Evolutionary conservation across 768 basidiomycete genomes (phyloP), one percentile per base, ranked within the genome.

Genomic region (Scleroderma bovista): DNA sequence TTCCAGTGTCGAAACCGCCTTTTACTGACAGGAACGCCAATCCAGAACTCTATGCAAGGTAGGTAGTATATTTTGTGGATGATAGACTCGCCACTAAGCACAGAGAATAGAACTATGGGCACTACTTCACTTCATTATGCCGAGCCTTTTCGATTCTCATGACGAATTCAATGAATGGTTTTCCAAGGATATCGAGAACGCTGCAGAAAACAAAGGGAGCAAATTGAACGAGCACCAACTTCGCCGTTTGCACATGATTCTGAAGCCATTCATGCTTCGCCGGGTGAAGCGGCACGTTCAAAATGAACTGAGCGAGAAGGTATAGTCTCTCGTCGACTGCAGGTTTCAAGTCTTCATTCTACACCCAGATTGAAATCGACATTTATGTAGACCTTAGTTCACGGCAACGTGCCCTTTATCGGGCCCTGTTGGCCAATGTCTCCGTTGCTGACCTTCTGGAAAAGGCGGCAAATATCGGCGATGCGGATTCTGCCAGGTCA

Each of bases 141-240:
- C 96, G 3, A 94, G 90, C 64, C 74, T 99, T 47, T 99, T 99
- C 68, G 96, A 98, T 67, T 97, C 94, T 13, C 94, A 98, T 61
- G 94, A 98, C 62, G 96, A 99, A 70, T 99, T 99, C 75, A 93
- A 88, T 64, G 95, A 98, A 67, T 99, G 96, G 96, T 99, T 99
- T 67, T 96, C 95, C 11, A 96, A 97, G 69, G 96, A 97, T 61
- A 97, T 98, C 47, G 96, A 99, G 72, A 94, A 89, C 62, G 92
- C 91, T 16, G 82, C 81, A 4, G 93, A 93, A 66, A 93, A 93
- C 64, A 89, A 91, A 59, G 90, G 88, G 6, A 84, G 86, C 67
- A 89, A 85, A 63, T 75, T 98, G 57, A 96, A 95, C 62, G 94
- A 96, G 63, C 86, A 96, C 65, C 96, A 99, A 65, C 73, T 99